phyloP scores from a whole-genome alignment of 2,329 filamentous ascomycete genomes.

The Proliferodiscus dingleyae region DNA sequence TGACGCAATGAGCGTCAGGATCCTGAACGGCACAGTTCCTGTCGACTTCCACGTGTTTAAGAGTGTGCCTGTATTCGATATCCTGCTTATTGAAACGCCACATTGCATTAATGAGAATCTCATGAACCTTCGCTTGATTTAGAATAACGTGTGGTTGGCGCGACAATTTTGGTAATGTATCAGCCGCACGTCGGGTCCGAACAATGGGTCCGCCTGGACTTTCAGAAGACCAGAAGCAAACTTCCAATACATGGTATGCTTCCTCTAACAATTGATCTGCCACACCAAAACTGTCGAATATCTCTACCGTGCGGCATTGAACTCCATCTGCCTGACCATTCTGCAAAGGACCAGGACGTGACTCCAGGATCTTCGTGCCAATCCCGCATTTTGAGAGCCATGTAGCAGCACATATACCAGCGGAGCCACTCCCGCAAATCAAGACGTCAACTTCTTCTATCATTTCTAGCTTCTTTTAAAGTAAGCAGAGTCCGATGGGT shows the following conservation, averaged over 20 bases:
- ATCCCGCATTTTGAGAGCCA: constrained; percentile 57
- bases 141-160: constrained; percentile 62
- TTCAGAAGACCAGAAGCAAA: constrained; percentile 55
- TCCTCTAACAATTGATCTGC: constrained; percentile 59
- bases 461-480: constrained; percentile 8
- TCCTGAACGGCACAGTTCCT: too few relatives aligned
- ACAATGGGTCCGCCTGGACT: constrained; percentile 49
- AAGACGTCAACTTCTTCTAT: constrained; percentile 44
- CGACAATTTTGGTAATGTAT: constrained; percentile 56
- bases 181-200: constrained; percentile 55
- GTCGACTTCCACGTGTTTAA: too few relatives aligned
- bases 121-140: constrained; percentile 66
- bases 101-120: constrained; percentile 58
- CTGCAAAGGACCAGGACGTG: constrained; percentile 47
- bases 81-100: constrained; percentile 46
- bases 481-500: too few relatives aligned
- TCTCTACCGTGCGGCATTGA: constrained; percentile 56
- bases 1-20: too few relatives aligned
- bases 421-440: constrained; percentile 57
- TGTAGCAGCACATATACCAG: constrained; percentile 54
- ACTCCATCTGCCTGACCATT: constrained; percentile 61
- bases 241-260: constrained; percentile 61
- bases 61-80: too few relatives aligned
- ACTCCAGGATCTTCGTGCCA: constrained; percentile 53
- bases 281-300: constrained; percentile 54